Base-by-base conservation (phyloP, 2,329 filamentous ascomycete genomes). In the Pestalotiopsis sp. region DNA sequence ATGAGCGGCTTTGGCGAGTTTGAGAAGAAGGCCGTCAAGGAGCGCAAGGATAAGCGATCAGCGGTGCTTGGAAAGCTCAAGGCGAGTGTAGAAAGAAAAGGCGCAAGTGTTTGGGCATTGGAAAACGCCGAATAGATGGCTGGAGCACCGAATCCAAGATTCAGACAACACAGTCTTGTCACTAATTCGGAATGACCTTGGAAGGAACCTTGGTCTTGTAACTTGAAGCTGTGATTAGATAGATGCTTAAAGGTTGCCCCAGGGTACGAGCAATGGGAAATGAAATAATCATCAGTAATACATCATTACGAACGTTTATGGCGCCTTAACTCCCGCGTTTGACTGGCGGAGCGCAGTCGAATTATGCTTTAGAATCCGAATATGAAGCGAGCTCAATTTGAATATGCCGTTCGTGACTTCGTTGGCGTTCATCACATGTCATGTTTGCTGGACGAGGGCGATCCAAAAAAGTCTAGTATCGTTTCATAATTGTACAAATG, bases 1-100 rank as follows among this genome's bases (percentile, higher is more conserved):
- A 73, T 91, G 68, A 89, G 84, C 70, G 88, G 88, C 20, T 91
- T 88, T 72, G 88, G 84, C 68, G 80, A 82, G 39, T 83, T 86
- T 66, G 90, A 92, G 76, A 91, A 89, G 80, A 80, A 80, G 36
- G 82, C 83, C 36, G 77, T 91, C 68, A 88, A 85, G 78, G 82
- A 84, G 68, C 88, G 86, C 77, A 80, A 84, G 70, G 82, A 83
- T n/a, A 85, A 82, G 70, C 82, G 88, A 72, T 84, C 84, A 73
- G 85, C 82, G 3, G 84, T 90, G 9, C 79, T 89, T 36, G 79
- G 80, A 39, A 87, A 86, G 76, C 77, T 91, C 64, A 84, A 80
- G 78, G 77, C 72, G 4, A 84, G 81, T 70, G 80, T 89, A 39
- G 80, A 84, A 73, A 84, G 83, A 76, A 82, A 80, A 64, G 86